Percentiles rank a stretch among this genome's conserved stretches.
Conservation (phyloP, 495 filamentous ascomycete species). For the Xylaria nigripes region DNA sequence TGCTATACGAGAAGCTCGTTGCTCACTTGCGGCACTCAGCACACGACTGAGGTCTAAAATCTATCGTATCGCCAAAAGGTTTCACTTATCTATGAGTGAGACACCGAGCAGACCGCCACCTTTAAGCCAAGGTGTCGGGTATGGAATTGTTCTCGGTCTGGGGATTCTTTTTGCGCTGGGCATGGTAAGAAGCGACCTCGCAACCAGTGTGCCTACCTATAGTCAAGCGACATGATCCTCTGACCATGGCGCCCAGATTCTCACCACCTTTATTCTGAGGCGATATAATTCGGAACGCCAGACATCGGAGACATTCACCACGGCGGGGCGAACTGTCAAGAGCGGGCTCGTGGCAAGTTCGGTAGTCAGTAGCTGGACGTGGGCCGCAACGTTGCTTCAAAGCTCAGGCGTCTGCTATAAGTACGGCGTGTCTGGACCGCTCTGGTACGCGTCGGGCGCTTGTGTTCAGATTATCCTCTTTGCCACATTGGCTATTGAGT, state of each 20-base stretch:
- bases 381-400: constrained; percentile 78
- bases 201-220: neutral
- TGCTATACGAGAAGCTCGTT: neutral
- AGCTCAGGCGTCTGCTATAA: constrained; percentile 82
- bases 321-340: constrained; percentile 88
- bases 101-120: constrained; percentile 36
- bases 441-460: constrained; percentile 71
- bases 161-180: constrained; percentile 68
- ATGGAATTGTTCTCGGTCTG: constrained; percentile 74
- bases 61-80: neutral
- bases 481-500: constrained; percentile 85
- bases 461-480: constrained; percentile 80
- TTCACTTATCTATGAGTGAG: neutral
- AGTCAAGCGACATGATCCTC: constrained; percentile 1
- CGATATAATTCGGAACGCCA: constrained; percentile 90
- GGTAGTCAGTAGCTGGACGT: constrained; percentile 95
- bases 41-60: neutral
- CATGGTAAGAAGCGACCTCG: constrained; percentile 47
- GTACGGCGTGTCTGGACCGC: constrained; percentile 88
- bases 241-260: constrained; percentile 30
- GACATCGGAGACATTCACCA: constrained; percentile 96
- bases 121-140: constrained; percentile 63
- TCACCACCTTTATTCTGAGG: constrained; percentile 71
- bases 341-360: constrained; percentile 89
- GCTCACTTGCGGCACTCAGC: neutral